These are phyloP conservation scores for Rosa multiflora DNA, from an alignment of 306 rosid genomes.

Conservation along the genomic window DNA sequence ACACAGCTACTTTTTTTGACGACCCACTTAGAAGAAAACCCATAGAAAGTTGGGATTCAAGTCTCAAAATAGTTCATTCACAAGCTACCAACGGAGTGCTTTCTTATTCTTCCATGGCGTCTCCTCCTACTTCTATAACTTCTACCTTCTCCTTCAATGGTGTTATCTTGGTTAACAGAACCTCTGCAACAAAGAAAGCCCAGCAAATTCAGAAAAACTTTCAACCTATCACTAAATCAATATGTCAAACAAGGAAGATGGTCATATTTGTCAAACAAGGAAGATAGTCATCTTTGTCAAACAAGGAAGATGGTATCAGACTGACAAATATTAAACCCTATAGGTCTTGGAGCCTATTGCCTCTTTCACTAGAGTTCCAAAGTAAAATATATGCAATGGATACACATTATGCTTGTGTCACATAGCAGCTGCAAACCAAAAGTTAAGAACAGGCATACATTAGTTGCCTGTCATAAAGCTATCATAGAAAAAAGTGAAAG, in stretches of 20 bases:
- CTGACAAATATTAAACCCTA: slow-evolving; percentile 16
- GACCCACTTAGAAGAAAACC: slow-evolving; percentile 17
- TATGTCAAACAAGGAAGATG: not conserved
- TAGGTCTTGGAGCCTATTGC: not conserved
- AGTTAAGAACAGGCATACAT: not conserved
- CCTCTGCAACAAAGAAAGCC: slow-evolving; percentile 60
- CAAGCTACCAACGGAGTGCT: not conserved
- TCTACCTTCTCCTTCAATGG: slow-evolving; percentile 66
- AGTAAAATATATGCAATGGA: not conserved
- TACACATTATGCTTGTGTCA: not conserved
- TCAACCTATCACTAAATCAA: not conserved
- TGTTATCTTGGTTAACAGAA: slow-evolving; percentile 75
- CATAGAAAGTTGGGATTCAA: slow-evolving; percentile 19
- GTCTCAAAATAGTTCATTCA: not conserved
- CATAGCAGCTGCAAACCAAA: not conserved
- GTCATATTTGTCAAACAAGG: not conserved
- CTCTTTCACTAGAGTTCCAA: not conserved
- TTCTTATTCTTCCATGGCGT: slow-evolving; percentile 90
- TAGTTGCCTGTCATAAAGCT: too few species aligned
- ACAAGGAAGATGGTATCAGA: not conserved
- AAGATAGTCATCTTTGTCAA: not conserved
- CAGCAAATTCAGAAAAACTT: slow-evolving; percentile 9
- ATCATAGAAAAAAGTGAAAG: not conserved
- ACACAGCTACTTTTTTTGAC: too few species aligned
- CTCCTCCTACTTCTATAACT: slow-evolving; percentile 52